These are phyloP conservation scores for Leptodontidium sp. DNA, from an alignment of 2,329 filamentous ascomycete species.

Conservation along the genomic window DNA sequence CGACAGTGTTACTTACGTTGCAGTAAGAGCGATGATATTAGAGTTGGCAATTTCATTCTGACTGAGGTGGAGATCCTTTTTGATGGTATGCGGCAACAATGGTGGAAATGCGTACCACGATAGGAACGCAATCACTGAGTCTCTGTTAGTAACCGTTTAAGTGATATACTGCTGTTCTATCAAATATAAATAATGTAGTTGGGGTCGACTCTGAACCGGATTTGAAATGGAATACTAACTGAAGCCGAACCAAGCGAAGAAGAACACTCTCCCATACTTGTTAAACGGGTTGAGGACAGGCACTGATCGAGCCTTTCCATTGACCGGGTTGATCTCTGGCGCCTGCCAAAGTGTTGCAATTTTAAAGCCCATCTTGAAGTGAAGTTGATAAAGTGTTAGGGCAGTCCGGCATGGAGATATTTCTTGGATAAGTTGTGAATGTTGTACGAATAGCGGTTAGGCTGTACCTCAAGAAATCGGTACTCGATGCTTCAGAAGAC, in stretches of 20 bases:
- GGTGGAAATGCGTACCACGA: slow-evolving; percentile 95
- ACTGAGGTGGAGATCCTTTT: slow-evolving; percentile 76
- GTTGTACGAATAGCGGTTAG: not conserved
- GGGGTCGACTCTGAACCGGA: not conserved
- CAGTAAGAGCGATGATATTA: slow-evolving; percentile 83
- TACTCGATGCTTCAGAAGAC: not conserved
- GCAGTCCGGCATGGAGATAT: not conserved
- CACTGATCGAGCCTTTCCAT: slow-evolving; percentile 81
- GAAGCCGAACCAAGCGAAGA: slow-evolving; percentile 80
- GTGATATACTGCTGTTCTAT: not conserved
- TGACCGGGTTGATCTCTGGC: slow-evolving; percentile 72
- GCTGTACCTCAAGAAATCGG: not conserved
- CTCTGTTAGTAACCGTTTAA: not conserved
- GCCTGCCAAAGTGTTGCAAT: slow-evolving; percentile 42
- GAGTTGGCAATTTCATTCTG: slow-evolving; percentile 82
- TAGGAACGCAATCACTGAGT: slow-evolving; percentile 77
- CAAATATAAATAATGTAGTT: not conserved
- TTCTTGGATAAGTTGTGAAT: not conserved
- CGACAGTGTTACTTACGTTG: slow-evolving; percentile 55
- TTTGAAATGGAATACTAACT: slow-evolving; percentile 24
- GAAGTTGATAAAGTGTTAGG: not conserved
- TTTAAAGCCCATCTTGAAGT: slow-evolving; percentile 38
- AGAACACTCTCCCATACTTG: slow-evolving; percentile 85
- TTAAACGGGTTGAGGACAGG: slow-evolving; percentile 81
- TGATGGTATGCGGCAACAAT: slow-evolving; percentile 69